Conservation (phyloP, 2,329 filamentous ascomycete genomes). For the Cladobotryum mycophilum region DNA sequence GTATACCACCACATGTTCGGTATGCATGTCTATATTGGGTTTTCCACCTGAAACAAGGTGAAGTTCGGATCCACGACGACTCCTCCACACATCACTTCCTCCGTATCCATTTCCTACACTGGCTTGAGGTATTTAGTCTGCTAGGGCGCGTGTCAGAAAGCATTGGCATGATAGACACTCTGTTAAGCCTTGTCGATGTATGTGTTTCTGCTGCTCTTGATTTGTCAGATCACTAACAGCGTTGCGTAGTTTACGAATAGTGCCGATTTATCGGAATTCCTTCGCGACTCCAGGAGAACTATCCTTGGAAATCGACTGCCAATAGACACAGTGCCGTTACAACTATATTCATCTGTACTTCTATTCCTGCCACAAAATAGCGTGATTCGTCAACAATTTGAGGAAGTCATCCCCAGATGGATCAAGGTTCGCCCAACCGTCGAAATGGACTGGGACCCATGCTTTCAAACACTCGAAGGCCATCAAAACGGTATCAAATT, state of each 20-base stretch:
- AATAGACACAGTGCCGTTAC: too few relatives aligned
- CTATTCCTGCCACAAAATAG: too few relatives aligned
- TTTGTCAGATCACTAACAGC: neutral
- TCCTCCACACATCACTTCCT: neutral
- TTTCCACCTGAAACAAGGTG: neutral
- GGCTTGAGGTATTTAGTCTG: too few relatives aligned
- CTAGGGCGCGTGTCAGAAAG: too few relatives aligned
- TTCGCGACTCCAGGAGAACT: neutral
- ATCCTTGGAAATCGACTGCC: neutral
- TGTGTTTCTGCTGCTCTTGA: too few relatives aligned
- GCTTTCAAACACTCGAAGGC: neutral
- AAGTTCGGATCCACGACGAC: neutral
- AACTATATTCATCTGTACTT: too few relatives aligned
- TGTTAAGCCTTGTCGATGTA: too few relatives aligned
- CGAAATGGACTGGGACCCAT: neutral
- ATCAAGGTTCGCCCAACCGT: neutral
- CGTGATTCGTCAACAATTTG: neutral
- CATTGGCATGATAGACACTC: too few relatives aligned
- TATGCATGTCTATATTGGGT: neutral
- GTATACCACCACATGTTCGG: neutral
- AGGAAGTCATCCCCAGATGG: neutral
- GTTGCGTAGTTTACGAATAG: neutral
- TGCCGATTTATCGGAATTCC: neutral
- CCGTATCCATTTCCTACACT: too few relatives aligned
- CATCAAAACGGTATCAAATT: neutral